Conservation (phyloP, 2,329 filamentous ascomycete genomes). For the Venturiaceae sp. region DNA sequence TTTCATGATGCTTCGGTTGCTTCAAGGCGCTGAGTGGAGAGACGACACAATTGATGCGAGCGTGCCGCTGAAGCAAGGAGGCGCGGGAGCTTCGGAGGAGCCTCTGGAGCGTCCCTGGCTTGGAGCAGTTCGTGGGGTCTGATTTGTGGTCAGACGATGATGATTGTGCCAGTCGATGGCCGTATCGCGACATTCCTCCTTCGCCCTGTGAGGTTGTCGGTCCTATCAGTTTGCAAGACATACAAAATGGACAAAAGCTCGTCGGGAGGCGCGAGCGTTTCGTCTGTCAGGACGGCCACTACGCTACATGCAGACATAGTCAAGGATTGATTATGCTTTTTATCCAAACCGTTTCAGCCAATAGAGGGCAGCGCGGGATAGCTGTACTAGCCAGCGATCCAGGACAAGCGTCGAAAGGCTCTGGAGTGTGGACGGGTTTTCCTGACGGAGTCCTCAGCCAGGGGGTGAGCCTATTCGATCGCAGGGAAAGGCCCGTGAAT, state of each 20-base stretch:
- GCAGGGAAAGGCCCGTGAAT: too few relatives aligned
- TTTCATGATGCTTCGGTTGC: background rate
- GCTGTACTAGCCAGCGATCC: background rate
- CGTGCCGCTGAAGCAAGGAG: background rate
- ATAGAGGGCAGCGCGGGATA: background rate
- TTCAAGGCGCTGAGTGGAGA: background rate
- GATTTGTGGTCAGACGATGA: background rate
- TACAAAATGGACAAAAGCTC: too few relatives aligned
- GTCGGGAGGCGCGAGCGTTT: background rate
- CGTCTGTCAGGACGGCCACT: background rate
- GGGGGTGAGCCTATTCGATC: too few relatives aligned
- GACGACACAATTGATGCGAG: background rate
- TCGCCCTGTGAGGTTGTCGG: background rate
- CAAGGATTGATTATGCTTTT: background rate
- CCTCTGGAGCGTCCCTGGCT: background rate
- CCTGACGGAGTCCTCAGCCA: background rate
- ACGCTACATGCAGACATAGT: background rate
- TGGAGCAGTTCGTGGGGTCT: background rate
- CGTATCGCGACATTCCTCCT: background rate
- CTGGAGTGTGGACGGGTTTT: background rate
- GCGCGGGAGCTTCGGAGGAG: background rate
- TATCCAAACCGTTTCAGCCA: slow-evolving; percentile 3
- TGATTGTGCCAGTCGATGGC: background rate
- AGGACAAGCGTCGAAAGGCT: background rate
- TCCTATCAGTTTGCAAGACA: background rate